Percentiles rank a stretch among this genome's conserved stretches.
phyloP scores from a whole-genome alignment of 2,329 filamentous ascomycete genomes.

The Penicillium sp. region DNA sequence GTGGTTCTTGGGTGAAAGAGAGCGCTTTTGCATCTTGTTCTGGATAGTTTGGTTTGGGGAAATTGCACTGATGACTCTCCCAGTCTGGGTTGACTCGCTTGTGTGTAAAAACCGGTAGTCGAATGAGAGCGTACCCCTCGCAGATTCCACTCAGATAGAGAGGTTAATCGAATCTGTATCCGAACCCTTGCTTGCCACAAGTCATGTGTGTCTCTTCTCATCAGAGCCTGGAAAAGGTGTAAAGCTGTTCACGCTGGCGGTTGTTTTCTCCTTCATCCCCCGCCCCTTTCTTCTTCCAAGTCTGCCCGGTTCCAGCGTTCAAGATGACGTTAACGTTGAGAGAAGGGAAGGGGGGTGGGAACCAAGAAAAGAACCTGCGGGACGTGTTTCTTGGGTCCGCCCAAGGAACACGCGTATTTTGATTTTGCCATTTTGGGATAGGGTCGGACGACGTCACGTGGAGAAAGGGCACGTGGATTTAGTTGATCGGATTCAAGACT shows the following conservation, averaged over 20 bases:
- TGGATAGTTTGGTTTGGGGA: neutral
- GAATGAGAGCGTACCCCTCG: too few species aligned
- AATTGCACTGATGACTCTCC: neutral
- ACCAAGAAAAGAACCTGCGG: neutral
- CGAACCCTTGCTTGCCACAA: too few species aligned
- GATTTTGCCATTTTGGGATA: slow-evolving; percentile 23
- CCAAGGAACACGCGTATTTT: slow-evolving; percentile 18
- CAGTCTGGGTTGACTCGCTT: too few species aligned
- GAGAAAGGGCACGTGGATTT: neutral
- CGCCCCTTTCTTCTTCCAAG: slow-evolving; percentile 12
- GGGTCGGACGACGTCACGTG: slow-evolving; percentile 14
- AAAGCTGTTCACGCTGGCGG: too few species aligned
- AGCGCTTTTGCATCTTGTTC: neutral
- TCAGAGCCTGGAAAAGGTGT: too few species aligned
- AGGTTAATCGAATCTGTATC: too few species aligned
- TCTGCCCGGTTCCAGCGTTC: slow-evolving; percentile 6
- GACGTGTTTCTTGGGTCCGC: slow-evolving; percentile 2
- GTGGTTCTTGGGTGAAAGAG: slow-evolving; percentile 18
- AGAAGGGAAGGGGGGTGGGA: neutral
- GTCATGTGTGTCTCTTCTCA: too few species aligned
- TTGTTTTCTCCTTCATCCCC: too few species aligned
- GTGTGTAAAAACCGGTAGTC: too few species aligned
- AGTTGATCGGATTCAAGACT: neutral
- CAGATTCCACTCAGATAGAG: too few species aligned
- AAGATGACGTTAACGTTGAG: neutral